Base-by-base conservation (phyloP, 2,329 filamentous ascomycete genomes). In the Colletotrichum tropicale region DNA sequence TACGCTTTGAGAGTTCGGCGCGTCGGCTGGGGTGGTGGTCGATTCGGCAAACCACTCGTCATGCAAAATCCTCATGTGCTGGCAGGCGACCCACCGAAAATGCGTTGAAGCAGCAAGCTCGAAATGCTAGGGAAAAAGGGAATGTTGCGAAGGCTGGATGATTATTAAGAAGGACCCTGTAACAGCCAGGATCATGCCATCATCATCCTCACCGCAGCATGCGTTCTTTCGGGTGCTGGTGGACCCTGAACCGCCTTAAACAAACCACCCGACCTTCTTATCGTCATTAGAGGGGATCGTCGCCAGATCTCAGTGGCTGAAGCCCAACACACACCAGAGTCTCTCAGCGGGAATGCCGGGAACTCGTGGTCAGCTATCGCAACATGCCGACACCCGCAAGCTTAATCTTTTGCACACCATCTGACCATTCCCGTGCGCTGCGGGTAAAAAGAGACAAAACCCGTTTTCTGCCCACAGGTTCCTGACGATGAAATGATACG, bases 101-200 rank as follows among this genome's bases (percentile, higher is more conserved):
- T 36, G 6, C 15, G 24, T 24, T 15, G 60, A 21, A 32, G 26
- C 43, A 36, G 28, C 60, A 66, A 13, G n/a, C 15, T 38, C 36
- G n/a, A 16, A 60, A 34, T 62, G 4, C 30, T 21, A 28, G 15
- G 30, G 32, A 38, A n/a, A 43, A 18, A 16, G 6, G 38, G 8
- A 21, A 15, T 16, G 26, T 16, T 30, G 30, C 13, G 30, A 55
- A 26, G 55, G 61, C 55, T 64, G 61, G 62, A 13, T 52, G 62
- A 34, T 30, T 34, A 36, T 32, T 26, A 32, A 48, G 9, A 62
- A 21, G 34, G 21, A 28, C 24, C 64, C 56, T 69, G 43, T 13
- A n/a, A 18, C 62, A 64, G 32, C 62, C n/a, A 21, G 69, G 69
- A 72, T 67, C 61, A 64, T 72, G 67, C 73, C 69, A 67, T 75